These are phyloP conservation scores for Porcisia hertigi DNA, from an alignment of 208 protist species.

Conservation along the genomic window DNA sequence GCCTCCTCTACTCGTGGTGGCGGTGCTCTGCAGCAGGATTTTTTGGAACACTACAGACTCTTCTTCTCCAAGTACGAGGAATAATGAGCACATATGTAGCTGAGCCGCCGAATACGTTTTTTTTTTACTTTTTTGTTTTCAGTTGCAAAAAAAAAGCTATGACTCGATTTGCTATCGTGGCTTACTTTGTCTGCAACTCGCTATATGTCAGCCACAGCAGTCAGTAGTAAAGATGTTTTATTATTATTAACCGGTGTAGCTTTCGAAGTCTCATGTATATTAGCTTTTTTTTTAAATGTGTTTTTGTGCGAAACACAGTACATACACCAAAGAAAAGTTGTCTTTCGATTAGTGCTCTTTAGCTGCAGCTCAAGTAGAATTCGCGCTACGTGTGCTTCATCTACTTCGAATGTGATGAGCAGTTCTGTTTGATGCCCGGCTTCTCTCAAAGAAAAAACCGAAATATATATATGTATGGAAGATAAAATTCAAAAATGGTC, in stretches of 20 bases:
- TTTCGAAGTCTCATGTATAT: slow-evolving; percentile 6
- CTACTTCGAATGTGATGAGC: neutral
- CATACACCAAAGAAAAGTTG: slow-evolving; percentile 7
- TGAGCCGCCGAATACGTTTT: neutral
- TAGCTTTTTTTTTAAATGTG: slow-evolving; percentile 29
- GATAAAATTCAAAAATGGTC: too few relatives aligned
- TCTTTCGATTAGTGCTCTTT: neutral
- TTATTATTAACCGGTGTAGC: neutral
- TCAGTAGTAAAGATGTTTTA: neutral
- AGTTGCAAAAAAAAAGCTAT: neutral
- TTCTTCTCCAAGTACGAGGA: slow-evolving; percentile 73
- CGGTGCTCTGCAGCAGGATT: slow-evolving; percentile 60
- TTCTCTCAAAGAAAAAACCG: neutral
- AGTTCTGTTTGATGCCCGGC: neutral
- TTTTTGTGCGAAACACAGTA: neutral
- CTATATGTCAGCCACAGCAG: neutral
- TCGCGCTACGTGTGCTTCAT: neutral
- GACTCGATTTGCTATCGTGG: neutral
- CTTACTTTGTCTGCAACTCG: neutral
- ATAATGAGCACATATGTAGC: slow-evolving; percentile 27
- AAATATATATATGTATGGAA: neutral
- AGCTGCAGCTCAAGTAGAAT: neutral
- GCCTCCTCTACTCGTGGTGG: slow-evolving; percentile 39
- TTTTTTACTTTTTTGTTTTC: slow-evolving; percentile 10
- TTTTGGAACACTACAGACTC: slow-evolving; percentile 73